A percentile compares a stretch with the other conserved stretches of the same genome.
Conservation (phyloP, 73 alveolate species). For the Tetrahymena borealis region DNA sequence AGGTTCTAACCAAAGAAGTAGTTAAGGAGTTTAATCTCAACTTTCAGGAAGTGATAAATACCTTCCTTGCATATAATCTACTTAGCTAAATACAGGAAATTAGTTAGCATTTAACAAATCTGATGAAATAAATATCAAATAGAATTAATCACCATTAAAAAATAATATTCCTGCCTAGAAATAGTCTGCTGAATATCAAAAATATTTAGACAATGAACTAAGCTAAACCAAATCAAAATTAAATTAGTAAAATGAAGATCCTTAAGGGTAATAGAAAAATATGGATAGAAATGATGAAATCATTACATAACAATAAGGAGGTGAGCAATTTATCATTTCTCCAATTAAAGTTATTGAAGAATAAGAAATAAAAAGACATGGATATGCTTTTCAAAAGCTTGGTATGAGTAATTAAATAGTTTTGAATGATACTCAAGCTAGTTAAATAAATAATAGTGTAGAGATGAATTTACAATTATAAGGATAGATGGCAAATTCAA, state of each 20-base stretch:
- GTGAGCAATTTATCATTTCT: background rate
- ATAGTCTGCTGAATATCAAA: too few relatives aligned
- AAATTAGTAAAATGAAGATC: background rate
- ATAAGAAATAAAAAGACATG: background rate
- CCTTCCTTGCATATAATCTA: background rate
- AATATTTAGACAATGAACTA: background rate
- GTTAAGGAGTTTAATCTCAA: background rate
- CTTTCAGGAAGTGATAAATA: background rate
- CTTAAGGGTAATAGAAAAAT: background rate
- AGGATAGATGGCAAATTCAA: background rate
- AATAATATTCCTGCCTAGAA: background rate
- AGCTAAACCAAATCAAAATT: background rate
- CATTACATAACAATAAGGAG: background rate
- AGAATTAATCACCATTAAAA: background rate
- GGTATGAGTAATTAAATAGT: background rate
- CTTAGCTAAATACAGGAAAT: background rate
- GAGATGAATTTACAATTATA: too few relatives aligned
- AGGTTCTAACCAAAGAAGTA: background rate
- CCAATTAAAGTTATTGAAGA: background rate
- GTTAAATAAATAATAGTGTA: background rate
- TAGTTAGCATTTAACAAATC: background rate
- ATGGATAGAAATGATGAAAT: background rate
- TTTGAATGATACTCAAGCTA: background rate
- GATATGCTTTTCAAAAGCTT: background rate
- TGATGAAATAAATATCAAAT: background rate